A percentile compares a stretch with the other conserved stretches of the same genome.
Conservation (phyloP, 1,139 yeast species). For the Saccharomyces hybrid region DNA sequence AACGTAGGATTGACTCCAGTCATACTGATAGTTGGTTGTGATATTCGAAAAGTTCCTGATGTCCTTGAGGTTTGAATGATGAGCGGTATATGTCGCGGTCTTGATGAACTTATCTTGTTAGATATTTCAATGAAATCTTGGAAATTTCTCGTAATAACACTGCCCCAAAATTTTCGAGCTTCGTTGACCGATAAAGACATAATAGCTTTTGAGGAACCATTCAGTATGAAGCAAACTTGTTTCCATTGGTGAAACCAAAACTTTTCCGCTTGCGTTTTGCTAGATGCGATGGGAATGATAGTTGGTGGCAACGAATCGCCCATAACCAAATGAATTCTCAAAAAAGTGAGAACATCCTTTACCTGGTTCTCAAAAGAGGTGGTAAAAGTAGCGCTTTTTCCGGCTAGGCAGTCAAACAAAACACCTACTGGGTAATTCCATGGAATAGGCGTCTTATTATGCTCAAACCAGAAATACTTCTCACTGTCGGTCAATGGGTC, state of each 20-base stretch:
- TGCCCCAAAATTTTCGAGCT: constrained; percentile 49
- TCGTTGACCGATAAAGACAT: constrained; percentile 65
- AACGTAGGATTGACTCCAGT: constrained; percentile 28
- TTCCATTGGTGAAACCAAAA: constrained; percentile 71
- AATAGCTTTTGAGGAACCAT: constrained; percentile 66
- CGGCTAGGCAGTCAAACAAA: constrained; percentile 40
- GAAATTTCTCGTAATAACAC: constrained; percentile 36
- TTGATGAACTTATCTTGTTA: constrained; percentile 35
- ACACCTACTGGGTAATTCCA: constrained; percentile 83
- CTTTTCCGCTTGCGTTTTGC: constrained; percentile 36
- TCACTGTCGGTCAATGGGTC: constrained; percentile 31
- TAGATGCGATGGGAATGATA: constrained; percentile 41
- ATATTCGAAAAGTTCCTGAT: background rate
- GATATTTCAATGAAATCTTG: constrained; percentile 34
- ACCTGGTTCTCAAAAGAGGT: background rate
- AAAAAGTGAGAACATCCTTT: constrained; percentile 30
- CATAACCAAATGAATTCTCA: constrained; percentile 45
- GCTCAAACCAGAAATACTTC: constrained; percentile 51
- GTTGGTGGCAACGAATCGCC: constrained; percentile 44
- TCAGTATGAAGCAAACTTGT: constrained; percentile 65
- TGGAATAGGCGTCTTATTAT: constrained; percentile 52
- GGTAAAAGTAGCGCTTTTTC: constrained; percentile 34
- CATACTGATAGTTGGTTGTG: constrained; percentile 1
- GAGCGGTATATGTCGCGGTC: constrained; percentile 45
- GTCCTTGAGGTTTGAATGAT: constrained; percentile 38